Percentiles rank a stretch among this genome's conserved stretches.
These are phyloP conservation scores for Trichoderma arundinaceum DNA, from an alignment of 2,329 filamentous ascomycete genomes.

Conservation along the genomic window DNA sequence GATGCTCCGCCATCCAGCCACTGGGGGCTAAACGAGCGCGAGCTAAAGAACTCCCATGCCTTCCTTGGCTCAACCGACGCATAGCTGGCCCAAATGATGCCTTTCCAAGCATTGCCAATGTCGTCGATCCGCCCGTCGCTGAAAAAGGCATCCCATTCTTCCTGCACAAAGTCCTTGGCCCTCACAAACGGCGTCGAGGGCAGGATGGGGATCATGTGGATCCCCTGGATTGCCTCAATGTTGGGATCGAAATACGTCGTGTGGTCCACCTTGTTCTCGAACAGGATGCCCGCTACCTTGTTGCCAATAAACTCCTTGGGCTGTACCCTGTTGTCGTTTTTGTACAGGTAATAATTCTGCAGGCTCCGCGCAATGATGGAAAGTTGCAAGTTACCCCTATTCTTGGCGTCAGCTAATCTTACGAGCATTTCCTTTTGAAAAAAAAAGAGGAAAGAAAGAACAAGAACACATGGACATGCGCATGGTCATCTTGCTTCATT, in stretches of 20 bases:
- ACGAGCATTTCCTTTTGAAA: neutral
- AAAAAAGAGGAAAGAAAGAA: neutral
- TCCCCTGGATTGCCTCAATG: slow-evolving; percentile 74
- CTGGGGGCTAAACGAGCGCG: slow-evolving; percentile 65
- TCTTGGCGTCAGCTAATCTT: slow-evolving; percentile 1
- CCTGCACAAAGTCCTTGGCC: slow-evolving; percentile 69
- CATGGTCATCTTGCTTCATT: slow-evolving; percentile 34
- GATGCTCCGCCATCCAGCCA: slow-evolving; percentile 85
- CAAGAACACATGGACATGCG: neutral
- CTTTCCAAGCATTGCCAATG: slow-evolving; percentile 80
- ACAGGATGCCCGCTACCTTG: slow-evolving; percentile 73
- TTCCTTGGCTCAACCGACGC: slow-evolving; percentile 74
- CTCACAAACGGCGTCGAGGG: slow-evolving; percentile 72
- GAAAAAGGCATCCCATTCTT: slow-evolving; percentile 87
- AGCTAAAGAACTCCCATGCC: slow-evolving; percentile 77
- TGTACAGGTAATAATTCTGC: slow-evolving; percentile 82
- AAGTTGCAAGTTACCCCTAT: slow-evolving; percentile 79
- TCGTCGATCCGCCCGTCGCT: slow-evolving; percentile 66
- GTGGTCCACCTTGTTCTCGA: slow-evolving; percentile 96
- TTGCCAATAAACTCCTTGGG: slow-evolving; percentile 81
- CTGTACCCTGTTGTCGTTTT: slow-evolving; percentile 68
- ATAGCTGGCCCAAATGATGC: slow-evolving; percentile 81
- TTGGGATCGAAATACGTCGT: slow-evolving; percentile 84
- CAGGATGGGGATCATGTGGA: slow-evolving; percentile 81
- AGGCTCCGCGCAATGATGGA: slow-evolving; percentile 76